Evolutionary conservation across 2,329 filamentous ascomycete genomes (phyloP).

Genomic region (Diplodia corticola): DNA sequence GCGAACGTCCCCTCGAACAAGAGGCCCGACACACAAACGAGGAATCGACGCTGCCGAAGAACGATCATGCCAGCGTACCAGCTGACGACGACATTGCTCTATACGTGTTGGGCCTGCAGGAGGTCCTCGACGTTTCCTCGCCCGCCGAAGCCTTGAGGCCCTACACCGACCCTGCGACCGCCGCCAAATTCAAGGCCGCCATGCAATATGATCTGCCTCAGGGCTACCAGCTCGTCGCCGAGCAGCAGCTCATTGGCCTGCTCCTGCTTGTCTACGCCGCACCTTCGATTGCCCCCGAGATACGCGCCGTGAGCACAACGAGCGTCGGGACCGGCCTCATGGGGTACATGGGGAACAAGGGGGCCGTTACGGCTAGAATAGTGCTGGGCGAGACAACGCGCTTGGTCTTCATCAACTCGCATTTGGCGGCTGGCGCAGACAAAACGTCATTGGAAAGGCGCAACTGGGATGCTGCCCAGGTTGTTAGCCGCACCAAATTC

Average conservation of each 20-base stretch:
- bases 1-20: constrained; percentile 50
- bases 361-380: constrained; percentile 77
- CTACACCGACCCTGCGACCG: constrained; percentile 70
- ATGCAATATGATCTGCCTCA: constrained; percentile 71
- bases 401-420: constrained; percentile 86
- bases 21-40: constrained; percentile 49
- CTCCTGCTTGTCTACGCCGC: constrained; percentile 84
- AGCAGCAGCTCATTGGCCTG: constrained; percentile 84
- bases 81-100: constrained; percentile 74
- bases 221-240: constrained; percentile 74
- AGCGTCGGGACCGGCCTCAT: constrained; percentile 86
- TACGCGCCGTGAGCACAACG: constrained; percentile 79
- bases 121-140: constrained; percentile 83
- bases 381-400: constrained; percentile 87
- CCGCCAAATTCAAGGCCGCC: constrained; percentile 78
- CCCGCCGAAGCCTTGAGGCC: constrained; percentile 75
- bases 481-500: constrained; percentile 74
- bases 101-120: constrained; percentile 88
- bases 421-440: constrained; percentile 85
- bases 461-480: constrained; percentile 86
- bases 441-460: constrained; percentile 75
- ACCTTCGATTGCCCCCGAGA: constrained; percentile 68
- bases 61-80: constrained; percentile 51
- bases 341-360: constrained; percentile 96
- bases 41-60: constrained; percentile 45